Evolutionary conservation across 2,329 filamentous ascomycete species (phyloP).

Genomic region (Cladorrhinum sp.): DNA sequence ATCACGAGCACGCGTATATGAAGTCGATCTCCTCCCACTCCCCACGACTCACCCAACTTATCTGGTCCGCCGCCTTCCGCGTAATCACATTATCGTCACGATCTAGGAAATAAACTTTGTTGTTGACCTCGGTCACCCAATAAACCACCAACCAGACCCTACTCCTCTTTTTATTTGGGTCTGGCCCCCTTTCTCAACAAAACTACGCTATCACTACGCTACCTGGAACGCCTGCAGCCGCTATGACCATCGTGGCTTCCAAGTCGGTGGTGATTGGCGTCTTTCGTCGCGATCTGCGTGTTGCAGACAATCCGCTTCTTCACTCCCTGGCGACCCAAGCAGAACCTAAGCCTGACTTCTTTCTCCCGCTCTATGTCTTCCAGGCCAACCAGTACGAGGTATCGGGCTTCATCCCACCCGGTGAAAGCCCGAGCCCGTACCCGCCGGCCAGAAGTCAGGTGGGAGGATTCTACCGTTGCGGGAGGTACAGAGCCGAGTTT

Average conservation of each 20-base stretch:
- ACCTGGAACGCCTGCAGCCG: neutral
- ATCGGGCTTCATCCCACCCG: constrained; percentile 67
- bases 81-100: neutral
- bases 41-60: neutral
- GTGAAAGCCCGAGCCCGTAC: constrained; percentile 58
- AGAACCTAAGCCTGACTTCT: constrained; percentile 62
- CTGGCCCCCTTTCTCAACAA: neutral
- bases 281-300: constrained; percentile 68
- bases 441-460: constrained; percentile 64
- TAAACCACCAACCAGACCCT: neutral
- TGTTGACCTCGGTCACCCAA: neutral
- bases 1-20: neutral
- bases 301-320: constrained; percentile 72
- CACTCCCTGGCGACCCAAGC: constrained; percentile 50
- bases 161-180: neutral
- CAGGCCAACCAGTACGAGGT: constrained; percentile 69
- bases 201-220: neutral
- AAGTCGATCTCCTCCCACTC: neutral
- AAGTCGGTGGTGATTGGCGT: constrained; percentile 57
- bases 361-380: constrained; percentile 66
- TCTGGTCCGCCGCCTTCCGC: neutral
- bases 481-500: constrained; percentile 69
- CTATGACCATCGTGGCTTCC: constrained; percentile 2
- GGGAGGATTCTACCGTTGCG: constrained; percentile 69
- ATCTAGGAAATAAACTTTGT: neutral